Evolutionary conservation across 148 eudicot species (phyloP).

Genomic region (Chenopodium formosanum): DNA sequence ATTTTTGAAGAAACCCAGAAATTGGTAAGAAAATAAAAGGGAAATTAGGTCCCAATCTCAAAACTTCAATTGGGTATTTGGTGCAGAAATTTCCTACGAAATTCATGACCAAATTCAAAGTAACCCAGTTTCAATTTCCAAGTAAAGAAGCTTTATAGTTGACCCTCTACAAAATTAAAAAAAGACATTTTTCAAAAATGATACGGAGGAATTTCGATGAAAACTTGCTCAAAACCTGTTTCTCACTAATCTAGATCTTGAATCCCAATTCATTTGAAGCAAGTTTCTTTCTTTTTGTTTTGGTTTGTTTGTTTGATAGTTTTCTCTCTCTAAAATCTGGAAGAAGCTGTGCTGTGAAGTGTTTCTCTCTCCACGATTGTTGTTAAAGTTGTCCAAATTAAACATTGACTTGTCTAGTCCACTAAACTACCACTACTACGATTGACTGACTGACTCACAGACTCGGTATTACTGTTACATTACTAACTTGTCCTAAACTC

Average conservation of each 20-base stretch:
- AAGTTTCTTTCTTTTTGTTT: too few relatives aligned
- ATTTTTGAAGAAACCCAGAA: slow-evolving; percentile 7
- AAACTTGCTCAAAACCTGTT: slow-evolving; percentile 13
- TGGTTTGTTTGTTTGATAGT: not conserved
- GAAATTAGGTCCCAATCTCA: slow-evolving; percentile 17
- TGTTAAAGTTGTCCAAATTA: slow-evolving; percentile 17
- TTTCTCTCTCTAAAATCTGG: not conserved
- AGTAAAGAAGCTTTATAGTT: not conserved
- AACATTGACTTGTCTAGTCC: slow-evolving; percentile 29
- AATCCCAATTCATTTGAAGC: slow-evolving; percentile 11
- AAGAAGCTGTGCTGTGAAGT: too few relatives aligned
- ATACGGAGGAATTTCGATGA: slow-evolving; percentile 25
- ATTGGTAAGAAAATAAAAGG: slow-evolving; percentile 4
- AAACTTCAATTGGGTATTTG: slow-evolving; percentile 1
- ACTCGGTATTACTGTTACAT: not conserved
- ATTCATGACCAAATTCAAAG: slow-evolving; percentile 27
- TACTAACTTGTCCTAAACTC: not conserved
- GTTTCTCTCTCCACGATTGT: slow-evolving; percentile 14
- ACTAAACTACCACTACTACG: not conserved
- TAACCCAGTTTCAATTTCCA: not conserved
- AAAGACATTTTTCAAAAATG: slow-evolving; percentile 7
- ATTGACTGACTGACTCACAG: slow-evolving; percentile 18
- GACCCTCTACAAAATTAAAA: not conserved
- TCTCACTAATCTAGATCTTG: slow-evolving; percentile 27
- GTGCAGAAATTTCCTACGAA: slow-evolving; percentile 15